Evolutionary conservation across 495 filamentous ascomycete genomes (phyloP).

Genomic region (Margaritispora aquatica): DNA sequence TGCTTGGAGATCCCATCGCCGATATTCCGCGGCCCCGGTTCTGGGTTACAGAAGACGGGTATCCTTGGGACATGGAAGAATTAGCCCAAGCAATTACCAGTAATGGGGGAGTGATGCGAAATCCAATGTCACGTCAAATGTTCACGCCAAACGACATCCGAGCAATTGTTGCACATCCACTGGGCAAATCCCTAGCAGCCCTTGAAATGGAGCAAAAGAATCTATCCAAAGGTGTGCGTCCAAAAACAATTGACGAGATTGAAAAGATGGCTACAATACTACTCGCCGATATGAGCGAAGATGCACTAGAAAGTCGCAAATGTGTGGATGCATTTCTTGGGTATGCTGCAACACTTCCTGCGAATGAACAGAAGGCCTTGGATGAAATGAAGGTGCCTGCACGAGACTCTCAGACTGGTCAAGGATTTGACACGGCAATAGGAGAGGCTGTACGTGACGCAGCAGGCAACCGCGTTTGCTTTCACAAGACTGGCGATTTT

Average conservation of each 20-base stretch:
- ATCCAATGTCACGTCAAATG: conserved; percentile 28
- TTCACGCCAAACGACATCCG: conserved; percentile 28
- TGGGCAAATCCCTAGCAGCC: conserved; percentile 21
- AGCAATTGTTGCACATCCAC: conserved; percentile 28
- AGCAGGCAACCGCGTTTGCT: conserved; percentile 30
- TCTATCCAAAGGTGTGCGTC: conserved; percentile 31
- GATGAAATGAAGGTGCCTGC: conserved; percentile 31
- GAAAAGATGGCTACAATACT: conserved; percentile 27
- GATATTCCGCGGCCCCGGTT: conserved; percentile 26
- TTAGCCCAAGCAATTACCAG: conserved; percentile 25
- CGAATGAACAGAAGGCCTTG: conserved; percentile 29
- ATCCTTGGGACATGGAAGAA: conserved; percentile 38
- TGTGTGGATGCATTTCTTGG: conserved; percentile 31
- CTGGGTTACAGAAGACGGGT: conserved; percentile 27
- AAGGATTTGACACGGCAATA: conserved; percentile 32
- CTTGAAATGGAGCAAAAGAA: conserved; percentile 29
- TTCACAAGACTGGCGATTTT: conserved; percentile 36
- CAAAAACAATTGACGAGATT: conserved; percentile 29
- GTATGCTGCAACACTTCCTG: conserved; percentile 31
- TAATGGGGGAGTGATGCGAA: conserved; percentile 27
- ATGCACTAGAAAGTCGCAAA: conserved; percentile 24
- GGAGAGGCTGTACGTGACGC: conserved; percentile 33
- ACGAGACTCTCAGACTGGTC: conserved; percentile 31
- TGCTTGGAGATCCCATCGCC: conserved; percentile 23
- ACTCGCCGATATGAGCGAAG: conserved; percentile 27